Base-by-base conservation (phyloP, 306 rosid species). In the Crataegus laevigata region DNA sequence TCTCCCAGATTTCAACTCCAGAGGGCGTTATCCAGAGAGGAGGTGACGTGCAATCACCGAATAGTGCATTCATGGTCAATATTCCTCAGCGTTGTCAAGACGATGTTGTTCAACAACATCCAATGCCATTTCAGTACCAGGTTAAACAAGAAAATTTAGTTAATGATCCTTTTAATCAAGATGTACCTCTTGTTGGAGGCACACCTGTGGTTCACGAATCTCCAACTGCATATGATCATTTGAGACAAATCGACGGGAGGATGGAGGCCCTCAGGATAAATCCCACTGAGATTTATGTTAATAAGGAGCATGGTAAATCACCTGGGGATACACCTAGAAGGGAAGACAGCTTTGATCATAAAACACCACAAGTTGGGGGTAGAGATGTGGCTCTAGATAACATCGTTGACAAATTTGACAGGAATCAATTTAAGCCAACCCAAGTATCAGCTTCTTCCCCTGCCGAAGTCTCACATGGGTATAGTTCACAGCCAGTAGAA, bases 171-270 rank as follows among this genome's bases (percentile, higher is more conserved):
- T 74, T 80, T 66, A 79, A 67, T 74, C 67, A 60, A 68, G 84
- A 86, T 84, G 64, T 77, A 18, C 67, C 71, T 65, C 51, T 66
- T 32, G 79, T 71, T 75, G 84, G 82, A 72, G 83, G 82, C 38
- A 36, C 75, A 57, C 45, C 85, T 71, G 45, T 78, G 71, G 68
- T 71, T 83, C 86, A 61, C 45, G 93, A 77, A 75, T 79, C 82
- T 78, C 88, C 85, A 4, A 80, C 72, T 60, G 91, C 82, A 21
- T 74, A 80, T 60, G 89, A 86, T 64, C 88, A 83, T 63, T 73
- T 78, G 78, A 82, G 87, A 80, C 81, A 87, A 75, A 79, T 81
- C 64, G 91, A 87, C 77, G 92, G 81, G 75, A 87, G 72, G 75
- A 75, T 85, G 86, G 86, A 84, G 64, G 72, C 82, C 71, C 73